phyloP scores from a whole-genome alignment of 1,284 basidiomycete species.

The Lignosus rhinocerotis region DNA sequence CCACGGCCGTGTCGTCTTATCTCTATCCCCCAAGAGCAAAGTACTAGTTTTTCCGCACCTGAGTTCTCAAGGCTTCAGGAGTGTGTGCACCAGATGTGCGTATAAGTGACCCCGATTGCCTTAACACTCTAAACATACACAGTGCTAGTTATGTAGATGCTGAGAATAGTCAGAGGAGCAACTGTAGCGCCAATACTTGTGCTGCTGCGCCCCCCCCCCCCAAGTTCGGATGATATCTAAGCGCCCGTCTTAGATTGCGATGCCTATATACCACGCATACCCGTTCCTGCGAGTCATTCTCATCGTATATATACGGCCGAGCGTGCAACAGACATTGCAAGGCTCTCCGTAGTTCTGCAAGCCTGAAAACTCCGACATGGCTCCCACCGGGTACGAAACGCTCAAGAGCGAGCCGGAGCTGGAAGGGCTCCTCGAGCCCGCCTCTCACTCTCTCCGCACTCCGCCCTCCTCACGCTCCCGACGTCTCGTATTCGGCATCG shows the following conservation, averaged over 20 bases:
- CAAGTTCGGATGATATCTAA: conserved; percentile 4
- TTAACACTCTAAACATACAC: no score
- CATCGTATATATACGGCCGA: background rate
- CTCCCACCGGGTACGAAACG: conserved; percentile 18
- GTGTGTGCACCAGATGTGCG: no score
- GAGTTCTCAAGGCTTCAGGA: no score
- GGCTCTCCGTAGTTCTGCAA: background rate
- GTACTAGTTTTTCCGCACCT: background rate
- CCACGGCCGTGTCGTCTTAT: conserved; percentile 1
- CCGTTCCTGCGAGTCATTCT: background rate
- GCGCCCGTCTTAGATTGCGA: background rate
- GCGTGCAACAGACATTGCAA: background rate
- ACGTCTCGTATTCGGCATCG: conserved; percentile 15
- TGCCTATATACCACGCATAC: background rate
- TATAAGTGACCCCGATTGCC: no score
- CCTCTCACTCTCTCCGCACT: conserved; percentile 1
- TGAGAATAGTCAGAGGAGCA: no score
- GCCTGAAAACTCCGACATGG: conserved; percentile 3
- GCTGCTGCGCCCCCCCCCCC: no score
- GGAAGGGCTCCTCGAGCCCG: conserved; percentile 8
- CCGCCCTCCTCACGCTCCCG: conserved; percentile 9
- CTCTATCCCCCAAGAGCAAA: background rate
- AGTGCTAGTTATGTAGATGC: background rate
- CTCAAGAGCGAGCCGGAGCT: conserved; percentile 18
- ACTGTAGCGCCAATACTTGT: no score